Evolutionary conservation across 169 alveolate genomes (phyloP).

Genomic region (Plasmodium vivax): DNA sequence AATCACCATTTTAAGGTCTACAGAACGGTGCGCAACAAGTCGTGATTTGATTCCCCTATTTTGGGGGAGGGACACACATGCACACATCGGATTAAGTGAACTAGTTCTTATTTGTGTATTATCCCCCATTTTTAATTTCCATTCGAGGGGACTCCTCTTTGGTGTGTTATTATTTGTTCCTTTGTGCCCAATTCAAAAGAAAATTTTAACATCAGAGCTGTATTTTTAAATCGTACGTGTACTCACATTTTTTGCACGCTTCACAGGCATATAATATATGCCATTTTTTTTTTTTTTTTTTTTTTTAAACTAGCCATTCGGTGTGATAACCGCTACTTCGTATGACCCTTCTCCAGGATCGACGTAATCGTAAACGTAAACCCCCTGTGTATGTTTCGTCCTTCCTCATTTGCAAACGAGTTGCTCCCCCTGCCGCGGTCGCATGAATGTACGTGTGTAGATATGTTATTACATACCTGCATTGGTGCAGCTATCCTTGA

Average conservation of each 20-base stretch:
- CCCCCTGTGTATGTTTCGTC: neutral
- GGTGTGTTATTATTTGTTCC: neutral
- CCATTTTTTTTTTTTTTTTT: neutral
- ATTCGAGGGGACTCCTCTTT: neutral
- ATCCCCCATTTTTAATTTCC: neutral
- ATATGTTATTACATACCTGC: neutral
- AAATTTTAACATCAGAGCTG: neutral
- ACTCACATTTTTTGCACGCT: neutral
- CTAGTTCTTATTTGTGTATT: neutral
- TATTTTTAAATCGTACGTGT: neutral
- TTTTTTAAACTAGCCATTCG: neutral
- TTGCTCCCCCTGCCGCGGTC: neutral
- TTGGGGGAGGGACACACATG: neutral
- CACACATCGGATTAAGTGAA: neutral
- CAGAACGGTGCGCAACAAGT: constrained; percentile 2
- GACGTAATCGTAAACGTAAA: neutral
- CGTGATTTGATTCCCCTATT: neutral
- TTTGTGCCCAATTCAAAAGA: neutral
- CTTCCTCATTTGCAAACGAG: neutral
- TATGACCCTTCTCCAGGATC: neutral
- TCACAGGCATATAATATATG: neutral
- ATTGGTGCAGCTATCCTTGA: neutral
- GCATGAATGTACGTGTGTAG: neutral
- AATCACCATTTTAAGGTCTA: constrained; percentile 88
- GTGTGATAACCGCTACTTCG: neutral